Percentiles rank a stretch among this genome's conserved stretches.
Evolutionary conservation across 345 rosid species (phyloP).

Genomic region (Salix brachista): DNA sequence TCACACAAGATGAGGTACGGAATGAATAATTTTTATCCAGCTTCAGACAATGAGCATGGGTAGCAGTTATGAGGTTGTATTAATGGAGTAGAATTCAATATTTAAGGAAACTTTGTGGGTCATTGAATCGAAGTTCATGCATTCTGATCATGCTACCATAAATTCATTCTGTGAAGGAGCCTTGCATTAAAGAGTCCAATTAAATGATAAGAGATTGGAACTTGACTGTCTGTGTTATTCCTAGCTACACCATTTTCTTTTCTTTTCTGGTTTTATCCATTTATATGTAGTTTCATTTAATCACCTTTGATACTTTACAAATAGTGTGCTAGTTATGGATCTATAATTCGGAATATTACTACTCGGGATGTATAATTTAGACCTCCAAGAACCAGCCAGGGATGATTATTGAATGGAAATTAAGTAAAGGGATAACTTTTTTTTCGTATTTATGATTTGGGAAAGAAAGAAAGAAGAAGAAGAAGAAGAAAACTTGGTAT

Average conservation of each 20-base stretch:
- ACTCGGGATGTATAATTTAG: background rate
- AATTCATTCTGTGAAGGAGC: background rate
- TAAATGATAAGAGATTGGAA: slow-evolving; percentile 1
- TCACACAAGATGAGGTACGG: background rate
- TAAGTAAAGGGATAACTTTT: background rate
- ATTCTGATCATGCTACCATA: background rate
- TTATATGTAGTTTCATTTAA: background rate
- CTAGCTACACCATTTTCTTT: background rate
- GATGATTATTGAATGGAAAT: background rate
- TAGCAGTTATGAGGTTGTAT: background rate
- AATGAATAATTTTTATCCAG: background rate
- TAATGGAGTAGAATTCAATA: background rate
- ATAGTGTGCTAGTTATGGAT: background rate
- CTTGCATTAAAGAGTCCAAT: background rate
- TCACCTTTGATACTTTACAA: background rate
- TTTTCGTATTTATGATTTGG: background rate
- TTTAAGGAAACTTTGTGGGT: background rate
- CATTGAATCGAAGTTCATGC: background rate
- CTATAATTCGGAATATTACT: background rate
- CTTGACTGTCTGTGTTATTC: background rate
- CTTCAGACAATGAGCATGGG: background rate
- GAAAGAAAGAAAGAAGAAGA: background rate
- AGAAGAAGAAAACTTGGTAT: no score
- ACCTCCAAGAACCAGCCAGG: background rate
- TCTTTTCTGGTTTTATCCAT: no score